Conservation (phyloP, 2,329 filamentous ascomycete genomes). For the Elsinoe batatas region DNA sequence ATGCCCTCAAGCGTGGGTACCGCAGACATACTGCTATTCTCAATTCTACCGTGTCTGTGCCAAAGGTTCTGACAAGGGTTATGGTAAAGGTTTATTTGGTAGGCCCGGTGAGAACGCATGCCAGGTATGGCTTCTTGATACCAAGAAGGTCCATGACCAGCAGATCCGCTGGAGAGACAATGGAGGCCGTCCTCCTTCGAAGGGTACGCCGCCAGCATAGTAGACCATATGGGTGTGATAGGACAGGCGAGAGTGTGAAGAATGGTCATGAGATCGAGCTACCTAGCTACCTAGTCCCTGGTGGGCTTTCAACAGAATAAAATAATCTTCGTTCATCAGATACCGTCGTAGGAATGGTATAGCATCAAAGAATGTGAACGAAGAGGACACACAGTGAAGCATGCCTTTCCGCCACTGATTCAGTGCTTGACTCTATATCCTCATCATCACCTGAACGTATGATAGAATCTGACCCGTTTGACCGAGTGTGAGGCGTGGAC, state of each 20-base stretch:
- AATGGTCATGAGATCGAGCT: conserved; percentile 7
- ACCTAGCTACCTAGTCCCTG: neutral
- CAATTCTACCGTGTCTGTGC: conserved; percentile 1
- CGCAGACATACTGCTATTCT: conserved; percentile 1
- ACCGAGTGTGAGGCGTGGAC: conserved; percentile 46
- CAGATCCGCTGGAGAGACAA: conserved; percentile 3
- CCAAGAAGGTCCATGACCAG: neutral
- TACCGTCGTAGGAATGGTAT: conserved; percentile 27
- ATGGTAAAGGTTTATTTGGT: conserved; percentile 1
- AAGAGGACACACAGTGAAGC: conserved; percentile 17
- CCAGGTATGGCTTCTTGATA: conserved; percentile 8
- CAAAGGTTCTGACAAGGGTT: neutral
- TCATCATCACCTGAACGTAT: conserved; percentile 75
- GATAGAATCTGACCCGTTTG: conserved; percentile 55
- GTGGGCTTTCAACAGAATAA: neutral
- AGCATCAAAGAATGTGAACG: conserved; percentile 22
- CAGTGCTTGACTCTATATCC: conserved; percentile 99
- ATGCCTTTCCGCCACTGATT: conserved; percentile 43
- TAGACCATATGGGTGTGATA: too few relatives aligned
- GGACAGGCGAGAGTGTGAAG: neutral
- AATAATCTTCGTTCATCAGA: conserved; percentile 19
- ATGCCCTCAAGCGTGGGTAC: neutral
- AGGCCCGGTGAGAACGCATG: neutral
- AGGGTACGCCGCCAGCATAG: neutral
- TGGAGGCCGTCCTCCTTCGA: neutral